Conservation (phyloP, 345 rosid genomes). For the Streptanthus diversifolius region DNA sequence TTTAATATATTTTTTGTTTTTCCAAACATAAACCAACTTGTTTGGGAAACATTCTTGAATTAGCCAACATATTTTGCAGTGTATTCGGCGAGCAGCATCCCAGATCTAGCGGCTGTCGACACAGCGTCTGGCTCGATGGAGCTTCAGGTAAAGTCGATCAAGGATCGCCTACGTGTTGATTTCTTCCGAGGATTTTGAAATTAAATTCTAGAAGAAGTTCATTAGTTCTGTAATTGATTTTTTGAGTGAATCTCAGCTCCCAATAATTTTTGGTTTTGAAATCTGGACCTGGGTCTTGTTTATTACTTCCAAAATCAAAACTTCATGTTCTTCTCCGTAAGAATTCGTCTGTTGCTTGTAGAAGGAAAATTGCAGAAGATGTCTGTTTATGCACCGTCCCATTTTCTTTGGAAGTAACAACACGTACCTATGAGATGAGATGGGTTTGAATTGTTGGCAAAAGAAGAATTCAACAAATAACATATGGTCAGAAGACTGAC, state of each 20-base stretch:
- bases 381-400: conserved; percentile 50
- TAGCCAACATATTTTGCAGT: no score
- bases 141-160: conserved; percentile 74
- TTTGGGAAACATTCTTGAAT: no score
- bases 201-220: not conserved
- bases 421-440: no score
- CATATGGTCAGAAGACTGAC: no score
- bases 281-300: not conserved
- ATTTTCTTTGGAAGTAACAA: no score
- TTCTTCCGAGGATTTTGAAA: not conserved
- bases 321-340: no score
- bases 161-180: conserved; percentile 52
- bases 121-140: conserved; percentile 71
- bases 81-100: conserved; percentile 68
- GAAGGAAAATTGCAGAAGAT: conserved; percentile 72
- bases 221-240: not conserved
- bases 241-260: no score
- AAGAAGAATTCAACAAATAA: no score
- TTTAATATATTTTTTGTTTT: no score
- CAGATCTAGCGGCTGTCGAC: conserved; percentile 69
- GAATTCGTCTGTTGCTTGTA: conserved; percentile 22
- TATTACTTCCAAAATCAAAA: no score
- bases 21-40: no score
- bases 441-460: no score
- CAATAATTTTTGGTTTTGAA: not conserved